phyloP scores from a whole-genome alignment of 78 protist genomes.

The Dictyostelium purpureum region DNA sequence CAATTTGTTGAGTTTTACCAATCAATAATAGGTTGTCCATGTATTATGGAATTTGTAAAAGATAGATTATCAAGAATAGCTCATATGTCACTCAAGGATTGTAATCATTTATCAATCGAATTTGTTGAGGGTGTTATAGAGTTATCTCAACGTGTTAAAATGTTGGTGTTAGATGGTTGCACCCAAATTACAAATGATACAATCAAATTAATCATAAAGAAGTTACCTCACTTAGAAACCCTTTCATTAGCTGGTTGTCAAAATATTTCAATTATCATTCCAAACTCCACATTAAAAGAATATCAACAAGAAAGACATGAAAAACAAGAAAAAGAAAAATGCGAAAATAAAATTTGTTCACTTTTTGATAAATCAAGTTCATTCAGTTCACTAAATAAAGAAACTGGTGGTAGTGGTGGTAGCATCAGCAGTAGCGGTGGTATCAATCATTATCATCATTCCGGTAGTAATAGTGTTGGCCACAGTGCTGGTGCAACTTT shows the following conservation, averaged over 20 bases:
- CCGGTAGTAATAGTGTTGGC: not conserved
- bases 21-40: slow-evolving; percentile 65
- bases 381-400: too few relatives aligned
- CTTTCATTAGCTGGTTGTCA: slow-evolving; percentile 24
- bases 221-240: slow-evolving; percentile 50
- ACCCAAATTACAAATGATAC: slow-evolving; percentile 53
- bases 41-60: slow-evolving; percentile 50
- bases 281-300: slow-evolving; percentile 28
- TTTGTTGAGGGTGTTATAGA: slow-evolving; percentile 66
- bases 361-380: not conserved
- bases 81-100: slow-evolving; percentile 65
- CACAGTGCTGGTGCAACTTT: not conserved
- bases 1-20: slow-evolving; percentile 75
- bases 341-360: slow-evolving; percentile 17
- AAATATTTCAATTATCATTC: slow-evolving; percentile 44
- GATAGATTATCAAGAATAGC: slow-evolving; percentile 52
- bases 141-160: slow-evolving; percentile 46
- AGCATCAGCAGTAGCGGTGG: not conserved
- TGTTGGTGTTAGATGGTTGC: slow-evolving; percentile 72
- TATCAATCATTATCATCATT: not conserved
- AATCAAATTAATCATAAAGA: slow-evolving; percentile 28
- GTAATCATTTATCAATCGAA: slow-evolving; percentile 48
- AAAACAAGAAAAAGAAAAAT: not conserved
- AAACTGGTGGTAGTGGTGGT: not conserved
- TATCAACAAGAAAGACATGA: not conserved